These are phyloP conservation scores for Kodamaea ohmeri DNA, from an alignment of 1,139 yeast genomes.

Conservation along the genomic window DNA sequence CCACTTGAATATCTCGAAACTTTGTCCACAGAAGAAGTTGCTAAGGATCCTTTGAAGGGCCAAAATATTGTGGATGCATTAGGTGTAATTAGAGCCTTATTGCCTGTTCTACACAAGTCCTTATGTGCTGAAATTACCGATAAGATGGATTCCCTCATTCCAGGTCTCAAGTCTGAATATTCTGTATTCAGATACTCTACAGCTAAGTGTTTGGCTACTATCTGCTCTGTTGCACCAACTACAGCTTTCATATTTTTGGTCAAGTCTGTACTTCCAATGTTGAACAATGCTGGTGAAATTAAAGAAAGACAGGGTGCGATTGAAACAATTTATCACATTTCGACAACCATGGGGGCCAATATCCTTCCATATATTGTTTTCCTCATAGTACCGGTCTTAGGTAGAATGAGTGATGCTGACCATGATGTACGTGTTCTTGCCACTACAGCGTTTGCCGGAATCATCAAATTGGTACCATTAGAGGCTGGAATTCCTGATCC, in stretches of 20 bases:
- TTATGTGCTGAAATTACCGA: constrained; percentile 51
- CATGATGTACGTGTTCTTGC: constrained; percentile 86
- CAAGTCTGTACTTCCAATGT: constrained; percentile 73
- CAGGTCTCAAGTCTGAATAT: constrained; percentile 64
- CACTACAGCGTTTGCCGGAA: constrained; percentile 94
- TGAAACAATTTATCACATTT: constrained; percentile 84
- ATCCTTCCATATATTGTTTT: constrained; percentile 94
- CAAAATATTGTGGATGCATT: constrained; percentile 84
- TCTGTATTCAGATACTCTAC: constrained; percentile 88
- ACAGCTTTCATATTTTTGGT: constrained; percentile 77
- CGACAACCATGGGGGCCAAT: constrained; percentile 81
- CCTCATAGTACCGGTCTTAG: constrained; percentile 91
- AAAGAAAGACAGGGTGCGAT: constrained; percentile 89
- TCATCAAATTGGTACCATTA: constrained; percentile 90
- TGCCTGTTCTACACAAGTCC: constrained; percentile 56
- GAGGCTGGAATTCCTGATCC: constrained; percentile 99
- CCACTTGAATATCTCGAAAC: constrained; percentile 46
- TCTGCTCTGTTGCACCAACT: constrained; percentile 73
- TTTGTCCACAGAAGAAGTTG: constrained; percentile 33
- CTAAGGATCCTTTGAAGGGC: constrained; percentile 53
- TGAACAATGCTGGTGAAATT: constrained; percentile 76
- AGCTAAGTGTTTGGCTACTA: constrained; percentile 83
- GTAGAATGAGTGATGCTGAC: constrained; percentile 96
- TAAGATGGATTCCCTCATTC: constrained; percentile 48
- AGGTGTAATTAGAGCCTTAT: constrained; percentile 74